Evolutionary conservation across 2,329 filamentous ascomycete species (phyloP).

Genomic region (Verticillium tricorpus): DNA sequence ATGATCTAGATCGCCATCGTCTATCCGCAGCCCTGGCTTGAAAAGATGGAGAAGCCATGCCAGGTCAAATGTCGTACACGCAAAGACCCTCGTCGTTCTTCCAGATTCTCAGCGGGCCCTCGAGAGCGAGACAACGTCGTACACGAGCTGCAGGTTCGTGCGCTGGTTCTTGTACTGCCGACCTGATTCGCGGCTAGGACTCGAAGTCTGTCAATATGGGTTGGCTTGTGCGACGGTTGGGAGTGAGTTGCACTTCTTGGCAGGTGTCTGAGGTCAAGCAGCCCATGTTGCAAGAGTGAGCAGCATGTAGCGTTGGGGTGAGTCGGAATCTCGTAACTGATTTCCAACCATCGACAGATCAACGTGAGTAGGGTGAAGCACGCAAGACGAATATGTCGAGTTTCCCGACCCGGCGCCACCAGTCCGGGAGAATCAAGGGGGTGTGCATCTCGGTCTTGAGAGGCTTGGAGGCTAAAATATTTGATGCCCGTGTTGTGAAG

Average conservation of each 20-base stretch:
- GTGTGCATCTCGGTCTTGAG: no score
- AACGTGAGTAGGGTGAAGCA: background rate
- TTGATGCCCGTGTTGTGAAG: no score
- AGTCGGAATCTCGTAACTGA: background rate
- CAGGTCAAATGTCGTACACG: background rate
- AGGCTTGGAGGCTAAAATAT: no score
- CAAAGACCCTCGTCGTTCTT: background rate
- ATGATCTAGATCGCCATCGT: background rate
- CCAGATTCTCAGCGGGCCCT: background rate
- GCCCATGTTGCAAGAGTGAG: background rate
- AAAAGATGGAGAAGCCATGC: background rate
- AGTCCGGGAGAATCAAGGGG: no score
- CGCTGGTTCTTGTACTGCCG: background rate
- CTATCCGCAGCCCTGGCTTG: background rate
- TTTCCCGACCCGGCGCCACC: no score
- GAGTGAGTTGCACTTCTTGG: background rate
- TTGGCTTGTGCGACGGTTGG: background rate
- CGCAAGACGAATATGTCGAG: no score
- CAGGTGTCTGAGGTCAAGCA: background rate
- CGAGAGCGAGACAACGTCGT: background rate
- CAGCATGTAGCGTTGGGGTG: background rate
- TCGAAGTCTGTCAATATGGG: background rate
- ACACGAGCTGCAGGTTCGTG: background rate
- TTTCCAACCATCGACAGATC: background rate
- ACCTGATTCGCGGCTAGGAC: background rate